Evolutionary conservation across 73 alveolate species (phyloP), one percentile per base, ranked within the genome.

Genomic region (Blepharisma japonicum): DNA sequence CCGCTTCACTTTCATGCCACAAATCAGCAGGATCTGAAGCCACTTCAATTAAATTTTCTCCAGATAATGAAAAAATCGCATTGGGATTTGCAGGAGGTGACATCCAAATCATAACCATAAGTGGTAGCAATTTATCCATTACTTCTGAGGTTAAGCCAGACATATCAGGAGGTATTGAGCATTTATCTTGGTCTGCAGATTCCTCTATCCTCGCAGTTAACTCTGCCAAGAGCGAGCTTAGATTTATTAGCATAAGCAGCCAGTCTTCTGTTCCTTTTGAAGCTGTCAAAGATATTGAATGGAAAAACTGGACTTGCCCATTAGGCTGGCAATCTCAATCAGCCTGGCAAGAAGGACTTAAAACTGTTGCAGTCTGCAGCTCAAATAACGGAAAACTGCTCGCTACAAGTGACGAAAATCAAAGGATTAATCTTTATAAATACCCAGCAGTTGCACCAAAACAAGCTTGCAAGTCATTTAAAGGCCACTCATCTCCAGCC

Each of bases 21-120:
- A 83, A 82, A 14, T 77, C 71, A 21, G 49, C 84, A 9, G 67
- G 56, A 25, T 51, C 50, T 77, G 94, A 98, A 98, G 83, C 94
- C 23, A 96, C 93, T 81, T 98, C 93, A 80, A 81, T 96, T 14
- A 96, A 96, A 78, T 84, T 91, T 38, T 92, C 98, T 11, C 99
- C 99, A 6, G 90, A 93, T 84, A 55, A 71, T 42, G 61, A 83
- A 46, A 82, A 68, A 80, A 81, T 94, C 7, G 99, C 98, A 14
- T 93, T 84, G 78, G 99, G 99, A 5, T 90, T 98, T 50, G 99
- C 94, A 81, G 97, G 99, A 61, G 84, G 96, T 49, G 81, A 88
- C 68, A 81, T 96, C 27, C 98, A 96, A 83, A 71, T 96, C 23
- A 85, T 92, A 66, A 84, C 87, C 53, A 92, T 96, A 55, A 81